phyloP scores from a whole-genome alignment of 176 grass and related monocot genomes.

The Guadua angustifolia region DNA sequence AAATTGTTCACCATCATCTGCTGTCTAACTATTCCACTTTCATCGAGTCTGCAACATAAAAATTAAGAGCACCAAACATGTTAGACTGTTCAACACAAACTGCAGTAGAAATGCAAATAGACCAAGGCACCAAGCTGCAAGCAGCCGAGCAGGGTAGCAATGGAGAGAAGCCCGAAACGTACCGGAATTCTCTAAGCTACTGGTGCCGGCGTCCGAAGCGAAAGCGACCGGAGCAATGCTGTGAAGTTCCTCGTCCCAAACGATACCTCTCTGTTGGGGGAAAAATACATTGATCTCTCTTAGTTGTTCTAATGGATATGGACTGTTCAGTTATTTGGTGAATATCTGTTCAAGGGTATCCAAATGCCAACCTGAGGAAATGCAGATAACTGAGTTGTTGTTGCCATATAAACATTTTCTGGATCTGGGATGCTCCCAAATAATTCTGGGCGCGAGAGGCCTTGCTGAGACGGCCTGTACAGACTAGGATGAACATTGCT shows the following conservation, averaged over 20 bases:
- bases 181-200: constrained; percentile 50
- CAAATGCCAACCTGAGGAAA: constrained; percentile 57
- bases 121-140: background rate
- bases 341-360: background rate
- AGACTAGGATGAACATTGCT: constrained; percentile 56
- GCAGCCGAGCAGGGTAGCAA: background rate
- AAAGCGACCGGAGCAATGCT: constrained; percentile 52
- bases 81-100: background rate
- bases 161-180: background rate
- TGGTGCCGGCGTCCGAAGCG: constrained; percentile 33
- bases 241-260: constrained; percentile 60
- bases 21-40: constrained; percentile 51
- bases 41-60: constrained; percentile 53
- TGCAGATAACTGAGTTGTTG: constrained; percentile 40
- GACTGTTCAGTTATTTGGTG: background rate
- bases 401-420: constrained; percentile 36
- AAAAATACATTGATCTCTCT: background rate
- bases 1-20: constrained; percentile 6
- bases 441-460: constrained; percentile 42
- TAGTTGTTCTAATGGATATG: background rate
- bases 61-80: background rate
- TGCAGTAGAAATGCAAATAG: background rate
- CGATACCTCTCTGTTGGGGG: constrained; percentile 36
- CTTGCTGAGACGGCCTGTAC: constrained; percentile 44
- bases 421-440: constrained; percentile 39